Conservation (phyloP, 2,329 filamentous ascomycete genomes). For the Acrocalymma vagum region DNA sequence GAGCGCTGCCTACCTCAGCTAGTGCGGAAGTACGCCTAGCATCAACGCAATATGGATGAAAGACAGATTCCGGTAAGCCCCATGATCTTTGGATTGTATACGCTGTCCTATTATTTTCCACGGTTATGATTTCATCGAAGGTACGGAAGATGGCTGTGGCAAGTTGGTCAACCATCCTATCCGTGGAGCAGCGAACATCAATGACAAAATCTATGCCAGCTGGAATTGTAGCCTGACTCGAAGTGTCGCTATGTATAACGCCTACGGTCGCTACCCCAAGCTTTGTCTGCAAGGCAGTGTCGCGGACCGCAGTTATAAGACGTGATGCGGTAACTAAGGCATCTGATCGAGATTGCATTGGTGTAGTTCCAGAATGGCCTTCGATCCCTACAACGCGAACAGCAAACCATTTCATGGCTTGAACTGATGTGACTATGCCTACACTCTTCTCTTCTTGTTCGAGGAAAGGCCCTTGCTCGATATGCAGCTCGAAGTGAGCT, state of each 20-base stretch:
- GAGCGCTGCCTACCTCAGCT: conserved; percentile 19
- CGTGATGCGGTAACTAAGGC: conserved; percentile 37
- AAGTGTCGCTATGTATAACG: conserved; percentile 37
- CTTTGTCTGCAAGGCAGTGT: conserved; percentile 25
- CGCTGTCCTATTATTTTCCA: conserved; percentile 30
- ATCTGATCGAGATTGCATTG: conserved; percentile 65
- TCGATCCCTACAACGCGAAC: conserved; percentile 41
- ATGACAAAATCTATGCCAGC: conserved; percentile 37
- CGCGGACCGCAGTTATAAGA: conserved; percentile 33
- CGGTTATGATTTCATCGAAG: conserved; percentile 27
- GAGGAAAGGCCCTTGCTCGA: conserved; percentile 81
- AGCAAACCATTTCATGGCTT: conserved; percentile 74
- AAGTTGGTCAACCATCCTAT: conserved; percentile 33
- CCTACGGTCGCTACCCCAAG: conserved; percentile 39
- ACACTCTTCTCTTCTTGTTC: conserved; percentile 68
- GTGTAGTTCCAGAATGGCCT: conserved; percentile 69
- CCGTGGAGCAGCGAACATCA: conserved; percentile 36
- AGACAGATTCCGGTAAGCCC: conserved; percentile 35
- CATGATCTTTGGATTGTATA: conserved; percentile 32
- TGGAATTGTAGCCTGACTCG: conserved; percentile 37
- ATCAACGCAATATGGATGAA: conserved; percentile 29
- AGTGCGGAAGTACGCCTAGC: conserved; percentile 29
- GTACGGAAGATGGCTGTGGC: conserved; percentile 24
- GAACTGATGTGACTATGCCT: conserved; percentile 74
- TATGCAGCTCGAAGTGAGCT: conserved; percentile 83